Conservation (phyloP, 768 basidiomycete species). For the Leccinum uliginosum region DNA sequence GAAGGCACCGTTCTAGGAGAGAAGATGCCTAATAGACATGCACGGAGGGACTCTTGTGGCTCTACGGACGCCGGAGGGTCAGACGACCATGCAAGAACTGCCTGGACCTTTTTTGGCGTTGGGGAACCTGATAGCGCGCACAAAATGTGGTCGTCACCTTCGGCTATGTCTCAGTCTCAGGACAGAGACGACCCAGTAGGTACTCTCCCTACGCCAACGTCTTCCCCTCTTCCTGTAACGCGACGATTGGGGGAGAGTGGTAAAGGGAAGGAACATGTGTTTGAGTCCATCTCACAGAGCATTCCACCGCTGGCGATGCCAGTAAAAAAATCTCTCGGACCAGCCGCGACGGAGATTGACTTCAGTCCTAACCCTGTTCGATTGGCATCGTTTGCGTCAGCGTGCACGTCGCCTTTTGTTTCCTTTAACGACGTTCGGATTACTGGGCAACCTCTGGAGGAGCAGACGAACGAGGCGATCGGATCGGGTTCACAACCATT, state of each 20-base stretch:
- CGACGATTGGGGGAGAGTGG: neutral
- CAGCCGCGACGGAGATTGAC: neutral
- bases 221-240: slow-evolving; percentile 15
- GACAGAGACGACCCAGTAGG: neutral
- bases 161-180: slow-evolving; percentile 4
- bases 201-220: slow-evolving; percentile 22
- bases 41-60: slow-evolving; percentile 39
- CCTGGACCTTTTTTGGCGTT: slow-evolving; percentile 51
- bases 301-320: neutral
- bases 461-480: neutral
- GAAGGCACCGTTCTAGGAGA: slow-evolving; percentile 2
- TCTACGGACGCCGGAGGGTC: slow-evolving; percentile 40
- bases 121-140: slow-evolving; percentile 22
- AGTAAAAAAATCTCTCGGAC: neutral
- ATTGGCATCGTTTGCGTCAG: neutral
- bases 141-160: slow-evolving; percentile 19
- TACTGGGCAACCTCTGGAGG: neutral
- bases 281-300: neutral
- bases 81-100: slow-evolving; percentile 51
- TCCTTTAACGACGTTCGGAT: slow-evolving; percentile 4
- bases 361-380: neutral
- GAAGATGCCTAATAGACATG: neutral
- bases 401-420: slow-evolving; percentile 15
- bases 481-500: slow-evolving; percentile 11
- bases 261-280: slow-evolving; percentile 5